Percentiles rank a stretch among this genome's conserved stretches.
Conservation (phyloP, 305 asterid species). For the Galium porrigens region DNA sequence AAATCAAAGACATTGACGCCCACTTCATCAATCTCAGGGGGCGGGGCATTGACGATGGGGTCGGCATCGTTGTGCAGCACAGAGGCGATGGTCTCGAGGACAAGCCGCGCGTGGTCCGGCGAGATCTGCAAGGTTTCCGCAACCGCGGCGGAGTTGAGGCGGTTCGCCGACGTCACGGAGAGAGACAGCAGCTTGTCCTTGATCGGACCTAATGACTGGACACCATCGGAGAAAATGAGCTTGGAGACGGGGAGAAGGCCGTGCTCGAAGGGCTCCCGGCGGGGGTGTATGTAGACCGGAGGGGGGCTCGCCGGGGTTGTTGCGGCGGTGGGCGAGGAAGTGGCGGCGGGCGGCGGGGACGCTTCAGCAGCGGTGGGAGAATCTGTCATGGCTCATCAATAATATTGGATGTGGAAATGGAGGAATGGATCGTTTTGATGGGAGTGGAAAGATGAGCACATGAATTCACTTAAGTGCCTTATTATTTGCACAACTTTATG, state of each 20-base stretch:
- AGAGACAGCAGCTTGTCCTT: slow-evolving; percentile 52
- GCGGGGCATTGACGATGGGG: slow-evolving; percentile 46
- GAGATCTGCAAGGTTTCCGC: slow-evolving; percentile 56
- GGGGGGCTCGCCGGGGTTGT: slow-evolving; percentile 5
- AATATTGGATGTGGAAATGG: neutral
- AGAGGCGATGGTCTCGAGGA: slow-evolving; percentile 58
- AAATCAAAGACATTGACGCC: slow-evolving; percentile 76
- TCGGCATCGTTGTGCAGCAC: slow-evolving; percentile 65
- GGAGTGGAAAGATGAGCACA: neutral
- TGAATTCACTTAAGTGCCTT: slow-evolving; percentile 2
- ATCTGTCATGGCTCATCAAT: slow-evolving; percentile 19
- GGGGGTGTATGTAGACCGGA: slow-evolving; percentile 46
- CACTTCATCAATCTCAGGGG: slow-evolving; percentile 33
- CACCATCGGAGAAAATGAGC: slow-evolving; percentile 67
- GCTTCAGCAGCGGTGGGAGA: slow-evolving; percentile 15
- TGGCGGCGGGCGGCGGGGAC: slow-evolving; percentile 17
- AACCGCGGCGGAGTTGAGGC: slow-evolving; percentile 34
- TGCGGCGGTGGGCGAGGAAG: slow-evolving; percentile 5
- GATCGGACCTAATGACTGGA: slow-evolving; percentile 55
- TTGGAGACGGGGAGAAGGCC: slow-evolving; percentile 86
- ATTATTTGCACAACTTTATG: slow-evolving; percentile 2
- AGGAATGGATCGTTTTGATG: slow-evolving; percentile 5
- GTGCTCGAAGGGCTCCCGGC: slow-evolving; percentile 90
- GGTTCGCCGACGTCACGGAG: slow-evolving; percentile 28
- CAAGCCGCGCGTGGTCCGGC: slow-evolving; percentile 55